Evolutionary conservation across 768 basidiomycete genomes (phyloP).

Genomic region (Coprinopsis marcescibilis): DNA sequence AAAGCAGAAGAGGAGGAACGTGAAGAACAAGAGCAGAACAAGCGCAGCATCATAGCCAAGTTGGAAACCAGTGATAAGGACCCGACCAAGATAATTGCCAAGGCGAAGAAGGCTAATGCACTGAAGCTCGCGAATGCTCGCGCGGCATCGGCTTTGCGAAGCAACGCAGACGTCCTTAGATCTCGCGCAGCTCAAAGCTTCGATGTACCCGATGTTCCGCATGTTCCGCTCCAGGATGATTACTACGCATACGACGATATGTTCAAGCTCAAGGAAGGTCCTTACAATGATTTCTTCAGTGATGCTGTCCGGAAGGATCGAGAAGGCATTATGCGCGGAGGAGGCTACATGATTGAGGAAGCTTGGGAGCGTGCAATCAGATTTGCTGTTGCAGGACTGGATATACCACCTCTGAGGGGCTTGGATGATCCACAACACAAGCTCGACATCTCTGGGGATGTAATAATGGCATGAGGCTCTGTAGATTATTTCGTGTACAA

Average conservation of each 20-base stretch:
- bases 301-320: conserved; percentile 71
- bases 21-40: conserved; percentile 66
- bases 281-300: conserved; percentile 69
- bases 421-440: conserved; percentile 14
- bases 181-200: conserved; percentile 60
- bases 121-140: conserved; percentile 57
- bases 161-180: conserved; percentile 46
- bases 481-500: conserved; percentile 5
- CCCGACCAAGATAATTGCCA: conserved; percentile 64
- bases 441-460: conserved; percentile 34
- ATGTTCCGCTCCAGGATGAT: conserved; percentile 71
- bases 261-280: conserved; percentile 44
- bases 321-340: conserved; percentile 76
- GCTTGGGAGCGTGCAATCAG: conserved; percentile 82
- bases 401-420: conserved; percentile 47
- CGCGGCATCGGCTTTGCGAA: conserved; percentile 39
- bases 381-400: conserved; percentile 67
- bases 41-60: conserved; percentile 72
- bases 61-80: conserved; percentile 73
- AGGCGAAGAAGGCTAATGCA: conserved; percentile 59
- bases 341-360: conserved; percentile 77
- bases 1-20: conserved; percentile 73
- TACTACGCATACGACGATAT: conserved; percentile 72
- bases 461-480: conserved; percentile 32
- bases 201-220: conserved; percentile 72